Base-by-base conservation (phyloP, 495 filamentous ascomycete genomes). In the Aspergillus bertholletiae region DNA sequence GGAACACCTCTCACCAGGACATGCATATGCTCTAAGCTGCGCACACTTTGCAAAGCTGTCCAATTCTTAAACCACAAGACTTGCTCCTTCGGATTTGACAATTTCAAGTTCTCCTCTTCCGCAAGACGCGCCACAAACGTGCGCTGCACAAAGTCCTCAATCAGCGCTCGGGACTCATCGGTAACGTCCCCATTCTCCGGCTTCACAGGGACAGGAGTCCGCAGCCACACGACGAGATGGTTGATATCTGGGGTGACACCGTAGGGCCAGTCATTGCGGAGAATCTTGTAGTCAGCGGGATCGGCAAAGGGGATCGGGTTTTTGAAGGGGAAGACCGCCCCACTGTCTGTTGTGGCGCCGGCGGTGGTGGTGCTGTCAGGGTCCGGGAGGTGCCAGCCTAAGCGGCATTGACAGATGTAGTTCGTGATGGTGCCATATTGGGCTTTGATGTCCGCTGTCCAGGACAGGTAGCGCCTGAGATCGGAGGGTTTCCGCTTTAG, bases 11-110 rank as follows among this genome's bases (percentile, higher is more conserved):
- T 79, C 13, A 91, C 73, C 54, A 91, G 68, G 13, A 90, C 74
- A 77, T 89, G 86, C 5, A 90, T 73, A 76, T 89, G 92, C 60
- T 96, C 92, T 53, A 96, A 70, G 7, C 84, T 80, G 48, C 87
- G 75, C 46, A 97, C 90, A 67, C 90, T 95, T 74, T 96, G 91
- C 65, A 96, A 68, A n/a, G 81, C 82, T 46, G 84, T 84, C 88
- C 89, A 95, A 63, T 97, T 97, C 80, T 96, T 96, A 65, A 96
- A 96, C 88, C 89, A 97, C 60, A 92, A 55, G 55, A 96, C 89
- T 54, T 80, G 81, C 6, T 83, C 77, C 23, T 76, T 70, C 26
- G 70, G 61, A 45, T 67, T 61, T n/a, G n/a, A n/a, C n/a, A n/a
- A n/a, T n/a, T 6, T 54, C 70, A 72, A 67, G 62, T 24, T 22